These are phyloP conservation scores for Neurospora sp. DNA, from an alignment of 495 filamentous ascomycete genomes.

Conservation along the genomic window DNA sequence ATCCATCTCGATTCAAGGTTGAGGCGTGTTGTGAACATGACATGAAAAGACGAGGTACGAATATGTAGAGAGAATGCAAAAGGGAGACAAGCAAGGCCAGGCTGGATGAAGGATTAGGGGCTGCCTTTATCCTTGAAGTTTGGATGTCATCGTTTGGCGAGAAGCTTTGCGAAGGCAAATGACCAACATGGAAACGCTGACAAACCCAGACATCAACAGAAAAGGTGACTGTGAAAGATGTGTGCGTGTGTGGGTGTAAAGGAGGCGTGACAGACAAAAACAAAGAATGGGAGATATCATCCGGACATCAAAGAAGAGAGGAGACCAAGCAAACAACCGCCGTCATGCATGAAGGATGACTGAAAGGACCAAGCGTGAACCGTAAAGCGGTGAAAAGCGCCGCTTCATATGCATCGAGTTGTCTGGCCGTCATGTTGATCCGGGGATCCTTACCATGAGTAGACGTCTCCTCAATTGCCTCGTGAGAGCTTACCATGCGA, in stretches of 20 bases:
- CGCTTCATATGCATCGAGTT: too few relatives aligned
- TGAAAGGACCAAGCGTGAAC: neutral
- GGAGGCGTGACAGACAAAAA: neutral
- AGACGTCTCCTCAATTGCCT: too few relatives aligned
- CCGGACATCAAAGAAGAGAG: neutral
- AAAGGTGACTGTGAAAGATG: neutral
- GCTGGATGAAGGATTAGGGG: neutral
- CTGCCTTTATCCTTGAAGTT: neutral
- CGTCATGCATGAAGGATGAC: neutral
- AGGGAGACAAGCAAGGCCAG: neutral
- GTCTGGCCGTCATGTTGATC: too few relatives aligned
- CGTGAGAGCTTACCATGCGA: too few relatives aligned
- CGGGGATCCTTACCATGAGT: too few relatives aligned
- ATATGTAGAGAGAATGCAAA: neutral
- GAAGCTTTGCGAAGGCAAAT: neutral
- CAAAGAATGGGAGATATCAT: neutral
- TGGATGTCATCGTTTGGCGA: neutral
- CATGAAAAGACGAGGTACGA: accelerated
- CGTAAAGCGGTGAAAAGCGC: too few relatives aligned
- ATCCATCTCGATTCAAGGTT: neutral
- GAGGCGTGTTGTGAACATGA: neutral
- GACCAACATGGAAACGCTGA: neutral
- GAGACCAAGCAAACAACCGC: neutral
- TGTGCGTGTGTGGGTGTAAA: neutral
- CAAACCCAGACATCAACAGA: neutral